Evolutionary conservation across 192 early-diverging fungal genomes (phyloP), one percentile per base, ranked within the genome.

Genomic region (Entomortierella parvispora): DNA sequence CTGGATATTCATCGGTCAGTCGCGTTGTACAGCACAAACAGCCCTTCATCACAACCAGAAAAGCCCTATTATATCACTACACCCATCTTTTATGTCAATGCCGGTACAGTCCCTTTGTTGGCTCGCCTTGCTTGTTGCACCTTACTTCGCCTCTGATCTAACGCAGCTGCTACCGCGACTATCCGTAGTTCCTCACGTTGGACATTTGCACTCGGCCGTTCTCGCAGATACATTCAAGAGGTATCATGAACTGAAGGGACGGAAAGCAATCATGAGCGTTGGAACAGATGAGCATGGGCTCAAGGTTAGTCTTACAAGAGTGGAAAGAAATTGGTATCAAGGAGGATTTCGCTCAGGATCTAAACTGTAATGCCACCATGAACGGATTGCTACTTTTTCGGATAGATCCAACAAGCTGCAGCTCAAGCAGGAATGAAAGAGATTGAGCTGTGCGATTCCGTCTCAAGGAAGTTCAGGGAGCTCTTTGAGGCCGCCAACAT

Each of bases 241-340:
- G 25, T 96, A 88, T 62, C 87, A 91, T 59, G 85, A 84, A 29
- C 61, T 98, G 48, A 90, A 85, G 34, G 95, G 93, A 17, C 71
- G 85, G 25, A 65, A 62, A 20, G 79, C 86, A 1, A 23, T 91
- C 12, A 58, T 92, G 17, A 83, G 80, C 25, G 91, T 90, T 2
- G 97, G 97, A 34, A 99, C 97, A 3, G 97, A 99, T 69, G 97
- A 99, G 69, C 97, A 99, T 76, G 97, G 97, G 3, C 86, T 94
- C 4, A 99, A 99, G 85, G 93, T 89, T 69, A 14, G 61, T n/a
- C 12, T 12, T 6, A n/a, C n/a, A 5, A n/a, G n/a, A n/a, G n/a
- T n/a, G n/a, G n/a, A n/a, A n/a, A n/a, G n/a, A n/a, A n/a, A n/a
- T n/a, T n/a, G n/a, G n/a, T n/a, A n/a, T n/a, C n/a, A n/a, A n/a